Conservation (phyloP, 1,284 basidiomycete genomes). For the Rhizopogon hawkerae region DNA sequence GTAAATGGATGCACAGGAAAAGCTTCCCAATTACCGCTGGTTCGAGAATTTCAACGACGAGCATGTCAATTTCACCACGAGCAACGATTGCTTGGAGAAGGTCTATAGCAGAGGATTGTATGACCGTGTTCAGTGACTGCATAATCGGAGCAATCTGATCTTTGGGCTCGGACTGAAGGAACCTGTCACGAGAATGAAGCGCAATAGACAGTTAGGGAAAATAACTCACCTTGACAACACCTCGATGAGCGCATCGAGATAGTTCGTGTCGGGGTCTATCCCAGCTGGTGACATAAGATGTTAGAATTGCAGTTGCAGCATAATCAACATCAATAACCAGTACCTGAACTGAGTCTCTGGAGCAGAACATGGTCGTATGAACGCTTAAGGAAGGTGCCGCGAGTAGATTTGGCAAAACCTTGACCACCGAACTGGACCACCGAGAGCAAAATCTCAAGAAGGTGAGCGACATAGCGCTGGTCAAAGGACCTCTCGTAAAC, state of each 20-base stretch:
- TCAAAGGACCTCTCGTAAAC: conserved; percentile 72
- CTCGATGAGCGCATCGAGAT: conserved; percentile 67
- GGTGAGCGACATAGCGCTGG: conserved; percentile 60
- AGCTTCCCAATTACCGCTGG: conserved; percentile 68
- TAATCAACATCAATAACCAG: conserved; percentile 33
- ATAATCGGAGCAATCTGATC: conserved; percentile 40
- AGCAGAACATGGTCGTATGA: conserved; percentile 52
- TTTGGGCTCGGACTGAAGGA: conserved; percentile 68
- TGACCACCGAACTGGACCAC: conserved; percentile 84
- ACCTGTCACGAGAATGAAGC: conserved; percentile 34
- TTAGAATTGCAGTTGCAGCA: conserved; percentile 1
- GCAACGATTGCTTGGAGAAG: conserved; percentile 76
- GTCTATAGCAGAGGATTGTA: conserved; percentile 74
- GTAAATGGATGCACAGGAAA: conserved; percentile 62
- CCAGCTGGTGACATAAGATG: conserved; percentile 34
- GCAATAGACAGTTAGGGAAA: not conserved
- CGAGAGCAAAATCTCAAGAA: conserved; percentile 70
- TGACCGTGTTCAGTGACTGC: conserved; percentile 50
- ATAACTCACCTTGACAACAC: conserved; percentile 55
- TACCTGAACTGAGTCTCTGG: conserved; percentile 40
- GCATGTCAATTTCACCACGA: conserved; percentile 64
- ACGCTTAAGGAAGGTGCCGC: conserved; percentile 51
- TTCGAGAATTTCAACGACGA: conserved; percentile 59
- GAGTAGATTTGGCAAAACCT: conserved; percentile 69
- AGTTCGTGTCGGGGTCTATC: conserved; percentile 52